Evolutionary conservation across 345 rosid genomes (phyloP).

Genomic region (Garcia nutans): DNA sequence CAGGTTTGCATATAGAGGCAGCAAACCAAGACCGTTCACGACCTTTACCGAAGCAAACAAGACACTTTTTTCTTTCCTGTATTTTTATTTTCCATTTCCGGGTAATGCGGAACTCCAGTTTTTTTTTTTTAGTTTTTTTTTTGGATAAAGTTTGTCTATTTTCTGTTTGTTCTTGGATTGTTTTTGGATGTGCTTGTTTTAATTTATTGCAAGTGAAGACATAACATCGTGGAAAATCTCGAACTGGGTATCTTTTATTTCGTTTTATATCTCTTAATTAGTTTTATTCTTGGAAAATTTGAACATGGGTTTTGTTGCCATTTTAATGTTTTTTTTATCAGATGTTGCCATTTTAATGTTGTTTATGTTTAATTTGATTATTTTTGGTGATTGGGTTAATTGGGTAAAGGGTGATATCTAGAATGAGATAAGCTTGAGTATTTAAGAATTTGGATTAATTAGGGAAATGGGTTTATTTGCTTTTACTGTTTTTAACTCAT

Average conservation of each 20-base stretch:
- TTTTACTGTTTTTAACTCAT: conserved; percentile 21
- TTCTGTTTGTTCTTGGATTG: background rate
- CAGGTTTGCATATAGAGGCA: conserved; percentile 1
- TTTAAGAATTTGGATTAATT: background rate
- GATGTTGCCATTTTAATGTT: conserved; percentile 13
- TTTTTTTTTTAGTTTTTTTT: background rate
- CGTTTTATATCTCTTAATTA: conserved; percentile 1
- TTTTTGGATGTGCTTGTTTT: conserved; percentile 11
- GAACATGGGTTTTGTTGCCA: conserved; percentile 9
- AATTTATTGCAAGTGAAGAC: conserved; percentile 9
- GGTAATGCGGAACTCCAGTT: conserved; percentile 30
- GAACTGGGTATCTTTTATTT: conserved; percentile 27
- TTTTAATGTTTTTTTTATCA: conserved; percentile 14
- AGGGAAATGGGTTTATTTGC: background rate
- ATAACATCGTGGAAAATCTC: conserved; percentile 24
- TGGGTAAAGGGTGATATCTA: conserved; percentile 2
- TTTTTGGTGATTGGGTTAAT: conserved; percentile 12
- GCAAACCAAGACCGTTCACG: background rate
- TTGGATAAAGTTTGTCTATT: background rate
- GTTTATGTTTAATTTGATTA: conserved; percentile 19
- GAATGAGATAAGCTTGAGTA: conserved; percentile 15
- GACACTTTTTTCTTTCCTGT: conserved; percentile 16
- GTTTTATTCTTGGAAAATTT: conserved; percentile 7
- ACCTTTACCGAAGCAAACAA: conserved; percentile 27
- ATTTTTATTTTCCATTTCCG: conserved; percentile 20